Evolutionary conservation across 1,284 basidiomycete species (phyloP).

Genomic region (Singerocomus inundabilis): DNA sequence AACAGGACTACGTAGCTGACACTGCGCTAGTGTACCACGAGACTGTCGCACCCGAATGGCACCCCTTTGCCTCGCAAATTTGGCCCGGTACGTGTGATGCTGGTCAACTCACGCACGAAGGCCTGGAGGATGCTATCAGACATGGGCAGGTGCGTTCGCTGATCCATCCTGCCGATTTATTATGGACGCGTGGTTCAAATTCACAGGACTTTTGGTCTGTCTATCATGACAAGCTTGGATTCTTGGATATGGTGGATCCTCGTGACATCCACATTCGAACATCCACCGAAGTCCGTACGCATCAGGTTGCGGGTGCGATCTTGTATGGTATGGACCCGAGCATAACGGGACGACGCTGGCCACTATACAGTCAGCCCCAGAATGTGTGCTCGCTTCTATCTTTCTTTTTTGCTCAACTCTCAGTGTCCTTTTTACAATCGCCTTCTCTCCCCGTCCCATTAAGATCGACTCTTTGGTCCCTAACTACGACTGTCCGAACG

Average conservation of each 20-base stretch:
- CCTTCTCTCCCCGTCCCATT: background rate
- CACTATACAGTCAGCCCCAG: constrained; percentile 43
- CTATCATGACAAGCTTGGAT: constrained; percentile 42
- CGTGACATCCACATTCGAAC: constrained; percentile 46
- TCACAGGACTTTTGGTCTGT: constrained; percentile 51
- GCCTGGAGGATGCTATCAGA: constrained; percentile 45
- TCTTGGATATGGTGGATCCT: constrained; percentile 41
- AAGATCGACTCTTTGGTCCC: constrained; percentile 54
- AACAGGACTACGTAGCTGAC: constrained; percentile 38
- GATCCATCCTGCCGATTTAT: background rate
- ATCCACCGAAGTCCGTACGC: constrained; percentile 46
- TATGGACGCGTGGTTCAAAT: background rate
- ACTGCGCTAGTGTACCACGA: constrained; percentile 41
- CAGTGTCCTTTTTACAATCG: background rate
- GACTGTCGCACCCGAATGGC: constrained; percentile 39
- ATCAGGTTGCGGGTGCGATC: constrained; percentile 50
- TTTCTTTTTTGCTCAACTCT: background rate
- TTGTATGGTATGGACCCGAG: constrained; percentile 49
- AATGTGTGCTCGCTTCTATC: constrained; percentile 27
- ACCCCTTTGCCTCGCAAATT: constrained; percentile 49
- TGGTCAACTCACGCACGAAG: constrained; percentile 51
- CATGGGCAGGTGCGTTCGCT: constrained; percentile 44
- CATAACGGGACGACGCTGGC: constrained; percentile 38
- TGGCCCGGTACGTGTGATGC: constrained; percentile 56
- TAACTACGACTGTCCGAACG: constrained; percentile 47